Evolutionary conservation across 805 yeast genomes (phyloP).

Genomic region (Ogataea angusta): DNA sequence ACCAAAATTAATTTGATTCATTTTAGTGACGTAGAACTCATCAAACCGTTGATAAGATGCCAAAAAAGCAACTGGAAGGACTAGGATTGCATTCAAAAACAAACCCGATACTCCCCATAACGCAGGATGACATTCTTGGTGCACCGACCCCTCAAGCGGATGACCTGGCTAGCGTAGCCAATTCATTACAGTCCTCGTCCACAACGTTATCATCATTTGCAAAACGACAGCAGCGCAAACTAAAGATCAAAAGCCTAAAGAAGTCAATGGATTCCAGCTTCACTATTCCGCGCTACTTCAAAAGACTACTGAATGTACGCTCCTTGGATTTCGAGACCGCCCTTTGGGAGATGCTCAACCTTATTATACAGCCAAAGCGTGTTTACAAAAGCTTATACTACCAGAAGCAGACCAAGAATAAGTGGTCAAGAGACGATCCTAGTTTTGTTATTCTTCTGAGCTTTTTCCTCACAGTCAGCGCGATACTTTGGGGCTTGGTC

Average conservation of each 20-base stretch:
- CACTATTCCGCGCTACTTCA: constrained; percentile 30
- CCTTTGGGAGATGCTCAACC: constrained; percentile 80
- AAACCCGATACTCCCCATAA: constrained; percentile 21
- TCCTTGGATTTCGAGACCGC: constrained; percentile 92
- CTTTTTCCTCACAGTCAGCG: constrained; percentile 64
- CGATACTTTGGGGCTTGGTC: constrained; percentile 87
- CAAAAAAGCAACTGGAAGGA: constrained; percentile 22
- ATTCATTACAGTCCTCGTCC: constrained; percentile 26
- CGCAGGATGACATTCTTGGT: constrained; percentile 21
- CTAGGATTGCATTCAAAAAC: constrained; percentile 18
- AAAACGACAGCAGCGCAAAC: constrained; percentile 24
- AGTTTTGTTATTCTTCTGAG: constrained; percentile 74
- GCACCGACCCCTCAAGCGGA: constrained; percentile 15
- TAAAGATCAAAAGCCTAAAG: constrained; percentile 19
- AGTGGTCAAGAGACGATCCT: constrained; percentile 92
- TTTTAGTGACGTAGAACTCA: constrained; percentile 6
- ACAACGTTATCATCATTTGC: constrained; percentile 25
- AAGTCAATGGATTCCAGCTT: constrained; percentile 20
- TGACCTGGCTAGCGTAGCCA: constrained; percentile 26
- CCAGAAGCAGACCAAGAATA: constrained; percentile 72
- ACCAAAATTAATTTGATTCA: not conserved
- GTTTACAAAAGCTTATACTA: constrained; percentile 81
- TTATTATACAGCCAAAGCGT: constrained; percentile 71
- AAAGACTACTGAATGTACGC: constrained; percentile 62
- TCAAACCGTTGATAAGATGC: constrained; percentile 9